phyloP scores from a whole-genome alignment of 1,139 yeast genomes.

The Nakaseomyces bracarensis region DNA sequence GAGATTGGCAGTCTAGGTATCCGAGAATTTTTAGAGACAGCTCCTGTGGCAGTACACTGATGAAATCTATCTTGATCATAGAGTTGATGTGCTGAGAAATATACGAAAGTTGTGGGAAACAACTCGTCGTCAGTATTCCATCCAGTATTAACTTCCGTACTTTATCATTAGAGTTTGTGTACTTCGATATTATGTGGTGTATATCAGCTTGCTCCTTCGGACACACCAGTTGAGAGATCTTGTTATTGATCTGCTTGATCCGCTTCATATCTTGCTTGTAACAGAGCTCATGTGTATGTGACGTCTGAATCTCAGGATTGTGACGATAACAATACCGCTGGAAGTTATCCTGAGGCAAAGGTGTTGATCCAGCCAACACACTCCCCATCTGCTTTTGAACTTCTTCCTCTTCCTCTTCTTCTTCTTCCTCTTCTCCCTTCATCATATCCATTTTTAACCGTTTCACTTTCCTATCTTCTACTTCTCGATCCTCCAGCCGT shows the following conservation, averaged over 20 bases:
- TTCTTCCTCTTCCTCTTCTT: constrained; percentile 4
- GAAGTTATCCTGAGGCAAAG: constrained; percentile 27
- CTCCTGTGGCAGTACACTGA: constrained; percentile 78
- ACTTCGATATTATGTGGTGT: constrained; percentile 42
- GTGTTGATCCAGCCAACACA: constrained; percentile 6
- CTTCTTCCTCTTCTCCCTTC: not conserved
- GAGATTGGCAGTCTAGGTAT: constrained; percentile 81
- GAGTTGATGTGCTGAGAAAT: constrained; percentile 71
- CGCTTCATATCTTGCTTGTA: constrained; percentile 49
- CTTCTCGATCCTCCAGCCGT: not conserved
- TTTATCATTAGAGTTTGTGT: constrained; percentile 38
- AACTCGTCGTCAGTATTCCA: constrained; percentile 81
- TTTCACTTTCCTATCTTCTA: not conserved
- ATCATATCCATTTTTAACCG: constrained; percentile 1
- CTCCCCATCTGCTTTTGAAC: constrained; percentile 7
- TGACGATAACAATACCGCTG: constrained; percentile 76
- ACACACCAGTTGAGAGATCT: constrained; percentile 55
- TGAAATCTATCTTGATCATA: constrained; percentile 79
- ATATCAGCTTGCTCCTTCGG: constrained; percentile 72
- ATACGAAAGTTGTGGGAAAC: constrained; percentile 86
- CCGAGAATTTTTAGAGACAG: constrained; percentile 75
- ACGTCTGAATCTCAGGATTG: constrained; percentile 54
- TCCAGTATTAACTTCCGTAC: constrained; percentile 60
- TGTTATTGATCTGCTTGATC: constrained; percentile 51
- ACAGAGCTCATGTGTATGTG: constrained; percentile 34